Evolutionary conservation across 2,329 filamentous ascomycete species (phyloP), one percentile per base, ranked within the genome.

Genomic region (Colletotrichum endophyticum): DNA sequence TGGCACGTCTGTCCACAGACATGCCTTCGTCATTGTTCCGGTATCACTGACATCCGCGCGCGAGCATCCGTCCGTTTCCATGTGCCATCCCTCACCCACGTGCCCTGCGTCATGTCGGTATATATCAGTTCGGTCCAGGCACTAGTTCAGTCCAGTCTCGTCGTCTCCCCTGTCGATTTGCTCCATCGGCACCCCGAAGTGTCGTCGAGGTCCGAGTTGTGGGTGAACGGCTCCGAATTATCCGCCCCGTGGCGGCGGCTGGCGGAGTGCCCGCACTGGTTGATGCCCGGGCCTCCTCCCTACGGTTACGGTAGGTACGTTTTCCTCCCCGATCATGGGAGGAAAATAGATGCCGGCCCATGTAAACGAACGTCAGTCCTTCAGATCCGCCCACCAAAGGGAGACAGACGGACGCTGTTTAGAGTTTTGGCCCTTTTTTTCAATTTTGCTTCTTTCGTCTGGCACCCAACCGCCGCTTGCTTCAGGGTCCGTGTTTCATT

Each of bases 401-500:
- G 19, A 62, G 28, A 62, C 25, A 62, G 28, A 62, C 25, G 19
- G 27, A 30, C 59, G 59, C 59, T 66, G 34, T 70, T 70, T 70
- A 30, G 66, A 57, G 19, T 68, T 68, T 34, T 15, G 36, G 56
- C 56, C 57, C 34, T 36, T 44, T 28, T 5, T 32, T 62, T 8
- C 32, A 22, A 25, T 63, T 61, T 70, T 53, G 19, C 34, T 63
- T 49, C 27, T 63, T 70, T 70, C 34, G 36, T 62, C 36, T 30
- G 63, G 63, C 63, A 44, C 22, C 63, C 13, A 16, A 28, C 19
- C 36, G n/a, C 39, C 36, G 36, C 44, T 70, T n/a, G 67, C 67
- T 28, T 70, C 36, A 63, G 68, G 57, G 57, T 70, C 57, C 28
- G 68, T 70, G 68, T 70, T 70, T 70, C 68, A 63, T 15, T 70